phyloP scores from a whole-genome alignment of 805 yeast genomes.

The Candida sakaeoensis region DNA sequence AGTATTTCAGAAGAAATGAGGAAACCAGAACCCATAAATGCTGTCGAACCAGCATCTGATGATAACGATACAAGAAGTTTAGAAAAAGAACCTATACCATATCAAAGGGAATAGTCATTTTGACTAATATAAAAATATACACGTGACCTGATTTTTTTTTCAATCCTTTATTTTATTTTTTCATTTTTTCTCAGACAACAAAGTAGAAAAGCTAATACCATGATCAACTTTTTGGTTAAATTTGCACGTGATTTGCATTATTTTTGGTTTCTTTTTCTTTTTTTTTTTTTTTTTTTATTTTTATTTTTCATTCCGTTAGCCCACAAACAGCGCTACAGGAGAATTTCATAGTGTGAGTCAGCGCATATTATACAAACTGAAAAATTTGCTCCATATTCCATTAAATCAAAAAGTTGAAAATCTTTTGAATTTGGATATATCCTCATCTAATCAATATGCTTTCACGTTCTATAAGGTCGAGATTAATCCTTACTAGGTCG shows the following conservation, averaged over 20 bases:
- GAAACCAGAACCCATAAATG: conserved; percentile 7
- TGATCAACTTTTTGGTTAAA: no score
- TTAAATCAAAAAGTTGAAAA: background rate
- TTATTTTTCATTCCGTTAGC: background rate
- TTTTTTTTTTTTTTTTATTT: background rate
- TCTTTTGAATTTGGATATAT: background rate
- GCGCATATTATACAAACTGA: conserved; percentile 1
- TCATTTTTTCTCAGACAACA: background rate
- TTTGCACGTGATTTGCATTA: background rate
- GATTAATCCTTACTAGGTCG: conserved; percentile 15
- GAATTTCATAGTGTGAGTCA: background rate
- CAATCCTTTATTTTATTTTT: background rate
- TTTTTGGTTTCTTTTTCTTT: background rate
- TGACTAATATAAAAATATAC: background rate
- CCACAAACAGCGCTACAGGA: conserved; percentile 6
- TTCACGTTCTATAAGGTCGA: conserved; percentile 18
- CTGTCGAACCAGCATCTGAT: conserved; percentile 2
- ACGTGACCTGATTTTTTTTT: background rate
- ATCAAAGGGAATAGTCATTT: background rate
- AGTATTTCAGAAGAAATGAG: conserved; percentile 3
- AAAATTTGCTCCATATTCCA: conserved; percentile 6
- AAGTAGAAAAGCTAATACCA: no score
- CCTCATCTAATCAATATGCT: conserved; percentile 12
- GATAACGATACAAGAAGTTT: background rate
- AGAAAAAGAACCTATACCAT: conserved; percentile 4